phyloP scores from a whole-genome alignment of 805 yeast genomes.

The Candida pseudoglaebosa region DNA sequence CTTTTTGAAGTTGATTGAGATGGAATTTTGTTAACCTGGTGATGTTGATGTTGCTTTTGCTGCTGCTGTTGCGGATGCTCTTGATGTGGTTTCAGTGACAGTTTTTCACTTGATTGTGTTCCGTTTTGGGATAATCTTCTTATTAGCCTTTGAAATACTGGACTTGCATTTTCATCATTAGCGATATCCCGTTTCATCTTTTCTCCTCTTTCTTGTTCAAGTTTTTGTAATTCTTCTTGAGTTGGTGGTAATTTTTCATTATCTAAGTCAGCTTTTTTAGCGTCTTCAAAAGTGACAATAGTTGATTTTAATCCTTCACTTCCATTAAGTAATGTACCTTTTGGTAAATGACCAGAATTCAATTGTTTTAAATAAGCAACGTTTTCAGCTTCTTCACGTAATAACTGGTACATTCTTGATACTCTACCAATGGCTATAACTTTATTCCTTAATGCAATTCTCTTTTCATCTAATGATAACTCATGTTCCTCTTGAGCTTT shows the following conservation, averaged over 20 bases:
- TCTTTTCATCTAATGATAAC: conserved; percentile 27
- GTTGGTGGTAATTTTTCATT: conserved; percentile 91
- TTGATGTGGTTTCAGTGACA: no score
- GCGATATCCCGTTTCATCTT: conserved; percentile 35
- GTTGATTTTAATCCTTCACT: conserved; percentile 71
- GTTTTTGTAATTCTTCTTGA: conserved; percentile 48
- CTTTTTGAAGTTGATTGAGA: not conserved
- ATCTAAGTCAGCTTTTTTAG: conserved; percentile 68
- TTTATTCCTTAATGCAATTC: conserved; percentile 70
- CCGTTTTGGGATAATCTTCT: conserved; percentile 27
- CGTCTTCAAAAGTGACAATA: conserved; percentile 75
- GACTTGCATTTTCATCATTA: conserved; percentile 24
- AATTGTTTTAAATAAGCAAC: conserved; percentile 73
- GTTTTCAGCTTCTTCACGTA: conserved; percentile 84
- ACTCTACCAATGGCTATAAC: conserved; percentile 95
- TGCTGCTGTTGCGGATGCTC: no score
- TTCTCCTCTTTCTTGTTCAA: conserved; percentile 44
- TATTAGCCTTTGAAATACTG: conserved; percentile 37
- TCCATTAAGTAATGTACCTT: conserved; percentile 82
- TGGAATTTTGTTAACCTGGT: not conserved
- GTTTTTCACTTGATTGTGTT: conserved; percentile 2
- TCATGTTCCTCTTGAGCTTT: conserved; percentile 20
- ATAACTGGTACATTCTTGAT: conserved; percentile 83
- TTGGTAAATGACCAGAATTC: conserved; percentile 76
- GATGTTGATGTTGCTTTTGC: no score